These are phyloP conservation scores for Avena eriantha DNA, from an alignment of 176 grass and related monocot species.

Conservation along the genomic window DNA sequence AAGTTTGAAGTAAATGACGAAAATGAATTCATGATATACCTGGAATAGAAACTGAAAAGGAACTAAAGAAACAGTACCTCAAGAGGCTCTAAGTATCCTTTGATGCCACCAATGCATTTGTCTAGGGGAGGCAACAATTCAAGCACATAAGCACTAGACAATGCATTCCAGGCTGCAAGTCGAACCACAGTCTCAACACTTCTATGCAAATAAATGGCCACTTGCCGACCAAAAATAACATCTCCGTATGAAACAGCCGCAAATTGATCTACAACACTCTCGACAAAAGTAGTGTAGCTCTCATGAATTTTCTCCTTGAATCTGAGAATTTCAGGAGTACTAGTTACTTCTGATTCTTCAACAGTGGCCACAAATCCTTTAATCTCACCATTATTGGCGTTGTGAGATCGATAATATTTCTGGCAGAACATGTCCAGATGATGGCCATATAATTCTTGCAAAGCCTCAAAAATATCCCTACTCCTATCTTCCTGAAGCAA, in stretches of 20 bases:
- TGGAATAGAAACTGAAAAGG: constrained; percentile 20
- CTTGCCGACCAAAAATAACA: constrained; percentile 76
- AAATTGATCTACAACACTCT: constrained; percentile 80
- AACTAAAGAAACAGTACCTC: constrained; percentile 70
- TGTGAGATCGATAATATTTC: constrained; percentile 27
- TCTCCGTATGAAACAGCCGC: constrained; percentile 87
- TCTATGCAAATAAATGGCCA: constrained; percentile 86
- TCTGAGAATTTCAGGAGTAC: constrained; percentile 57
- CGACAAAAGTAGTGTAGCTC: constrained; percentile 89
- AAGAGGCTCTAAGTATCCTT: constrained; percentile 84
- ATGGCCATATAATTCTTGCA: constrained; percentile 86
- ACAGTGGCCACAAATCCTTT: constrained; percentile 6
- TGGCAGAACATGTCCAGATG: constrained; percentile 47
- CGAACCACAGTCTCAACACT: constrained; percentile 62
- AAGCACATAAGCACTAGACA: constrained; percentile 72
- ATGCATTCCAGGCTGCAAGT: constrained; percentile 75
- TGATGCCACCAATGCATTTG: constrained; percentile 62
- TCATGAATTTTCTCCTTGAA: constrained; percentile 86
- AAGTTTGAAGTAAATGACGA: not conserved
- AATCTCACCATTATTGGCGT: constrained; percentile 34
- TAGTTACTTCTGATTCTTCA: constrained; percentile 33
- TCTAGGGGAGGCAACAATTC: constrained; percentile 83
- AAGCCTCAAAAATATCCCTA: constrained; percentile 70
- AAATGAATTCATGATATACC: constrained; percentile 24
- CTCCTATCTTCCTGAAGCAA: constrained; percentile 82